Evolutionary conservation across 2,329 filamentous ascomycete species (phyloP), one percentile per base, ranked within the genome.

Genomic region (Leptographium radiaticola): DNA sequence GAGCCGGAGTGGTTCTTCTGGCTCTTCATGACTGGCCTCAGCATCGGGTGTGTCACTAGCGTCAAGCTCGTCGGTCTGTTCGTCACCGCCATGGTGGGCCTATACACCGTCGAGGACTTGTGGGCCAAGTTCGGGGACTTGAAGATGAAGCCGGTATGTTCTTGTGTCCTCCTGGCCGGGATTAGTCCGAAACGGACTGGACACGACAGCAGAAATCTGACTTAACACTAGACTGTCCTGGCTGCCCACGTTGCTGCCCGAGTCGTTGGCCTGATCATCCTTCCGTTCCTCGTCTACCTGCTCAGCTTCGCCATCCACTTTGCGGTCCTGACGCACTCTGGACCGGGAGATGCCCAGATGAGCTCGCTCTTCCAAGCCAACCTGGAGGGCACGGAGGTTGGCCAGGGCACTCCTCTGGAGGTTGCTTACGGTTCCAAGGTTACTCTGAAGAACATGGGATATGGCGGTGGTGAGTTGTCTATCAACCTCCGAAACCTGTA

Each of bases 351-450:
- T 73, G 93, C 93, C n/a, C 93, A 98, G 71, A 98, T 98, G 93
- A 96, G 90, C 73, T 98, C 93, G 31, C 81, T 98, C 51, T 98
- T 98, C 79, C 93, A 98, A 69, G 93, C 94, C 49, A 98, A 98
- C 66, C 78, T 98, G 40, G 84, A 82, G 63, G 93, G 93, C 31
- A 97, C 91, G 12, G 87, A 94, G 59, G 91, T 98, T 58, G 91
- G 91, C 65, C 89, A 88, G 68, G 86, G 95, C 68, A 96, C 90
- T 65, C 93, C 94, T 25, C 78, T 98, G 16, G 93, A 98, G 66
- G 76, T 98, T 59, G 91, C 89, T 6, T 76, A 86, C 59, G 93
- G 94, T 31, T 98, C 93, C 39, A 83, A 86, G 56, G 87, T 86
- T 10, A 98, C 93, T 0, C 75, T 98, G 60, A 98, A 98, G 78